phyloP scores from a whole-genome alignment of 768 basidiomycete genomes.

The Leccinum rimulosum region DNA sequence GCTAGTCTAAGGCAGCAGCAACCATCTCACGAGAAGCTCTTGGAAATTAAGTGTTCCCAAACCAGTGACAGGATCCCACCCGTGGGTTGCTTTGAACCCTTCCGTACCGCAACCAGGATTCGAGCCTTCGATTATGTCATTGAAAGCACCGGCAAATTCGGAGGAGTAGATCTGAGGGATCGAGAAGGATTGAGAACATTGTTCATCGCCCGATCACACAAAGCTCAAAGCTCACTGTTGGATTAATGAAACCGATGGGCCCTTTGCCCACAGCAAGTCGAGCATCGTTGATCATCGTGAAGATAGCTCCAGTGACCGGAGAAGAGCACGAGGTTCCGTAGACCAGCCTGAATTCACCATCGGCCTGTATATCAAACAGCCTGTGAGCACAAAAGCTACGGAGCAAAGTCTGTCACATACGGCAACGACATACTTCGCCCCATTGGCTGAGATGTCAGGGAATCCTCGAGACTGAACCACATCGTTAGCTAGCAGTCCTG shows the following conservation, averaged over 20 bases:
- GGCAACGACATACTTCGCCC: constrained; percentile 30
- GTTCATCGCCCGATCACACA: background rate
- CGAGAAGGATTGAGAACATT: background rate
- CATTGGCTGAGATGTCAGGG: constrained; percentile 39
- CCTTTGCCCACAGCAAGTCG: constrained; percentile 31
- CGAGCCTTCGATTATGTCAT: constrained; percentile 46
- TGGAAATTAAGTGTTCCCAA: constrained; percentile 47
- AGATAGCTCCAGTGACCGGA: constrained; percentile 32
- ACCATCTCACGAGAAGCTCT: constrained; percentile 37
- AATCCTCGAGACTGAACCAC: constrained; percentile 33
- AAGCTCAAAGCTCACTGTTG: constrained; percentile 28
- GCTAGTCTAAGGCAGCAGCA: constrained; percentile 18
- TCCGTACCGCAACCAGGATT: constrained; percentile 45
- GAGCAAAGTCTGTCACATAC: constrained; percentile 10
- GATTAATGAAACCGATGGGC: constrained; percentile 44
- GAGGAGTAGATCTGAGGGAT: constrained; percentile 43
- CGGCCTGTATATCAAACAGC: constrained; percentile 3
- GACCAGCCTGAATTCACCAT: constrained; percentile 26
- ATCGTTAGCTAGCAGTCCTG: constrained; percentile 2
- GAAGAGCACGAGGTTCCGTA: constrained; percentile 36
- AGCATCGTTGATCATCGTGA: constrained; percentile 41
- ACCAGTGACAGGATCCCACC: constrained; percentile 49
- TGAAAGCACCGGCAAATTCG: constrained; percentile 40
- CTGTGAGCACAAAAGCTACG: background rate
- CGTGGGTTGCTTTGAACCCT: constrained; percentile 32